Percentiles rank a stretch among this genome's conserved stretches.
Conservation (phyloP, 148 eudicot species). For the Beta vulgaris region DNA sequence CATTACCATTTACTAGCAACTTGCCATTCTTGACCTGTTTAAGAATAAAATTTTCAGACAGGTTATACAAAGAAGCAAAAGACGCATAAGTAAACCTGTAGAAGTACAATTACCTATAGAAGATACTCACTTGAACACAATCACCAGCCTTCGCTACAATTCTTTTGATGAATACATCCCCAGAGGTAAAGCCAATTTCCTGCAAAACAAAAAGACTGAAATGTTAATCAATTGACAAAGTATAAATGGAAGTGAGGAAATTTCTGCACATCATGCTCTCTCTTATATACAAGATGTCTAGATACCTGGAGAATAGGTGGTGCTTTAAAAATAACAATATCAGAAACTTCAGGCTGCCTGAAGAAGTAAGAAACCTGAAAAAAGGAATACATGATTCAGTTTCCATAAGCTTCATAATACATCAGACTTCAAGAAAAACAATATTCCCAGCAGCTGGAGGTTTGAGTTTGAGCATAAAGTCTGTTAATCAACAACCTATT, state of each 20-base stretch:
- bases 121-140: constrained; percentile 64
- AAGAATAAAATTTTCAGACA: not conserved
- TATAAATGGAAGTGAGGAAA: not conserved
- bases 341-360: constrained; percentile 74
- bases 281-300: not conserved
- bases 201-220: constrained; percentile 19
- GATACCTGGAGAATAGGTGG: constrained; percentile 85
- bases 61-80: not conserved
- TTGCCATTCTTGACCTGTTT: constrained; percentile 66
- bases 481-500: not conserved
- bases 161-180: constrained; percentile 74
- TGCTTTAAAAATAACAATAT: constrained; percentile 76
- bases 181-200: constrained; percentile 65
- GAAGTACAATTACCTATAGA: not conserved
- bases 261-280: not conserved
- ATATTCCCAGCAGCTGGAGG: not conserved
- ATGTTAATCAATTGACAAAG: not conserved
- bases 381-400: constrained; percentile 4
- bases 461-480: not conserved
- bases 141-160: constrained; percentile 88
- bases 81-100: not conserved
- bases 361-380: constrained; percentile 77
- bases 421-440: not conserved
- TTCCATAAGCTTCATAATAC: not conserved
- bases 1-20: constrained; percentile 59